Evolutionary conservation across 108 stramenopile species (phyloP).

Genomic region (Skeletonema grethae): DNA sequence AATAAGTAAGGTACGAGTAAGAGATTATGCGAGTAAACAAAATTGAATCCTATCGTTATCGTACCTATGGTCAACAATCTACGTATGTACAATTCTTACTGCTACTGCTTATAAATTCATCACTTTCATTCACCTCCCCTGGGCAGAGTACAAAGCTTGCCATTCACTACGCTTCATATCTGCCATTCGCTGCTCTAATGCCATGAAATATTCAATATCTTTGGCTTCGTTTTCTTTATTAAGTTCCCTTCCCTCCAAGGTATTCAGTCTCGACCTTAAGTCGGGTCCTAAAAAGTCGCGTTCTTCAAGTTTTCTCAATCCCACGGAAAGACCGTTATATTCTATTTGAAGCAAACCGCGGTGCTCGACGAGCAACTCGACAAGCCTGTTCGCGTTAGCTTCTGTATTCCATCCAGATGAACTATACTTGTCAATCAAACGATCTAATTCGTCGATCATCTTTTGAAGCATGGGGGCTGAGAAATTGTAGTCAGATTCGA

Average conservation of each 20-base stretch:
- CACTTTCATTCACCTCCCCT: not conserved
- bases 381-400: constrained; percentile 3
- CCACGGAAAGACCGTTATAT: not conserved
- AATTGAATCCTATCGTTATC: too few species aligned
- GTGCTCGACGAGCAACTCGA: constrained; percentile 8
- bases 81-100: too few species aligned
- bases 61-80: too few species aligned
- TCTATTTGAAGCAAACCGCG: constrained; percentile 7
- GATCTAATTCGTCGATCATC: constrained; percentile 19
- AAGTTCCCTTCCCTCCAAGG: not conserved
- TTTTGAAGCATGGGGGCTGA: constrained; percentile 10
- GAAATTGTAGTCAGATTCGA: not conserved
- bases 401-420: not conserved
- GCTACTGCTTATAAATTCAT: too few species aligned
- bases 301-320: constrained; percentile 5
- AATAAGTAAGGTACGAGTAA: too few species aligned
- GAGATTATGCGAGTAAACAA: too few species aligned
- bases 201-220: constrained; percentile 10
- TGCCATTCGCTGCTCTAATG: not conserved
- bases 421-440: constrained; percentile 21
- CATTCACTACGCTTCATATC: constrained; percentile 4
- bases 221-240: not conserved
- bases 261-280: not conserved
- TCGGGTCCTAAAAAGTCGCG: constrained; percentile 15
- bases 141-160: constrained; percentile 1